A percentile compares a stretch with the other conserved stretches of the same genome.
Conservation (phyloP, 2,329 filamentous ascomycete genomes). For the Dothideomycetidae sp. region DNA sequence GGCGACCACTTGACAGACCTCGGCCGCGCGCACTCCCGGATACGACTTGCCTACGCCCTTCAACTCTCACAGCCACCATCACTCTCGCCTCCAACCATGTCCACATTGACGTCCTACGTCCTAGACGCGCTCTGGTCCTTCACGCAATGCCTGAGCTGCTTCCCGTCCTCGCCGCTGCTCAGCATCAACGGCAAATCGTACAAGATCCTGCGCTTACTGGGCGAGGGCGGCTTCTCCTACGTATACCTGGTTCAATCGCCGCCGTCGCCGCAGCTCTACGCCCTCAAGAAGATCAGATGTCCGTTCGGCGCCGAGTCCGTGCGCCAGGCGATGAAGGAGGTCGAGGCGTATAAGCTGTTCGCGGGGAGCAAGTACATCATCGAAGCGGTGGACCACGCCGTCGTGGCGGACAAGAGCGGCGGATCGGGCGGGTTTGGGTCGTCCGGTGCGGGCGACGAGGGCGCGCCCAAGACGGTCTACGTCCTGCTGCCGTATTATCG, state of each 20-base stretch:
- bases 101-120: slow-evolving; percentile 42
- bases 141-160: slow-evolving; percentile 91
- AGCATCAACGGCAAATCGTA: slow-evolving; percentile 92
- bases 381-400: slow-evolving; percentile 66
- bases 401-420: slow-evolving; percentile 50
- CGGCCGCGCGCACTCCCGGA: too few species aligned
- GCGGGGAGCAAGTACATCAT: slow-evolving; percentile 73
- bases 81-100: too few species aligned
- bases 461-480: slow-evolving; percentile 82
- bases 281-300: slow-evolving; percentile 97
- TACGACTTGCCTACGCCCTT: too few species aligned
- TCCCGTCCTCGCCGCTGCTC: slow-evolving; percentile 81
- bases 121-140: slow-evolving; percentile 83
- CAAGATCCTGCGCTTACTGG: slow-evolving; percentile 85
- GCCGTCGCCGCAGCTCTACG: slow-evolving; percentile 67
- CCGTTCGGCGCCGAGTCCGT: slow-evolving; percentile 96
- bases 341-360: slow-evolving; percentile 92
- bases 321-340: slow-evolving; percentile 85
- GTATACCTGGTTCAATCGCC: slow-evolving; percentile 97
- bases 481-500: slow-evolving; percentile 92
- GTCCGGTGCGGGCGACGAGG: slow-evolving; percentile 28
- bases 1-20: too few species aligned
- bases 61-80: too few species aligned
- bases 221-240: slow-evolving; percentile 97
- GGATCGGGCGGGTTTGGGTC: slow-evolving; percentile 7